These are phyloP conservation scores for Penicillium tannophilum DNA, from an alignment of 495 filamentous ascomycete genomes.

Conservation along the genomic window DNA sequence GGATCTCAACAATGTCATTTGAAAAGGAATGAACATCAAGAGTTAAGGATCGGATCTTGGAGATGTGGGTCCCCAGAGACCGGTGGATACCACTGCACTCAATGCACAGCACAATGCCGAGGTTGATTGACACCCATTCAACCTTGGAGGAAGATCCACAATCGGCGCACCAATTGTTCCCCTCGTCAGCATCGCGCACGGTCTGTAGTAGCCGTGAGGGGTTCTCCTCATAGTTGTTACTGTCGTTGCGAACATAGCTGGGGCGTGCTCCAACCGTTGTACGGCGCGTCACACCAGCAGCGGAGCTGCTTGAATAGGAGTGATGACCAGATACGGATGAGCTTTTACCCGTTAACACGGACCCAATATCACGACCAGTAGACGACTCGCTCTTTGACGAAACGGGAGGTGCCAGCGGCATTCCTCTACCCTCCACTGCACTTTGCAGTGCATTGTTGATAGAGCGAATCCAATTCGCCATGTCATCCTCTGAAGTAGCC, in stretches of 20 bases:
- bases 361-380: constrained; percentile 79
- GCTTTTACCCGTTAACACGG: constrained; percentile 91
- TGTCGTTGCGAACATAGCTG: constrained; percentile 65
- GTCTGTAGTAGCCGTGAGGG: constrained; percentile 82
- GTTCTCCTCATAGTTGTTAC: constrained; percentile 75
- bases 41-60: constrained; percentile 93
- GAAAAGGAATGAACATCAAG: constrained; percentile 95
- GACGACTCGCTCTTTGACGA: constrained; percentile 55
- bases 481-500: constrained; percentile 95
- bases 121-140: constrained; percentile 98
- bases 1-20: constrained; percentile 91
- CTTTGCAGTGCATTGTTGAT: constrained; percentile 98
- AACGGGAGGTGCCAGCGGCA: constrained; percentile 42
- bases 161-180: constrained; percentile 93
- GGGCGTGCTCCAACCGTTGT: constrained; percentile 91
- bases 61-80: constrained; percentile 95
- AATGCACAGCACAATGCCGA: constrained; percentile 95
- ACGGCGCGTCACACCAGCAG: constrained; percentile 65
- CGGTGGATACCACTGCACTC: constrained; percentile 98
- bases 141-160: constrained; percentile 89
- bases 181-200: constrained; percentile 87
- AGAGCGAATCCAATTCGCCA: constrained; percentile 93
- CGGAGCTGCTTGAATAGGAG: constrained; percentile 52
- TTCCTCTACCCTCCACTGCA: constrained; percentile 81
- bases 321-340: constrained; percentile 67